Evolutionary conservation across 495 filamentous ascomycete genomes (phyloP), one percentile per base, ranked within the genome.

Genomic region (Darksidea phi): DNA sequence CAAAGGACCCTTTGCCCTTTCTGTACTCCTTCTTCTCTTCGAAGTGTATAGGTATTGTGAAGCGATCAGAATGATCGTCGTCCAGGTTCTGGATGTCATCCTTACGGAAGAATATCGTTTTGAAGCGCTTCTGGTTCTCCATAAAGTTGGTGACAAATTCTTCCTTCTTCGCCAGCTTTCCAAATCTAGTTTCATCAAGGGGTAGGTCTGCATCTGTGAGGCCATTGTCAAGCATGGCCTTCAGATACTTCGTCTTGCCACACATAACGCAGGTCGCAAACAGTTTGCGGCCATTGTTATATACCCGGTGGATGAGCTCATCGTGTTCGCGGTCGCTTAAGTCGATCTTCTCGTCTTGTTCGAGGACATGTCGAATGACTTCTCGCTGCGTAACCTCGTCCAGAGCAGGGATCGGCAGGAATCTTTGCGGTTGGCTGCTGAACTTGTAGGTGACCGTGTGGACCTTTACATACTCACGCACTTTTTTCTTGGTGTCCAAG

Each of bases 1-100:
- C 57, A 36, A 59, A 59, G 1, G 57, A 28, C 46, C 57, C 48
- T 32, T 36, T 59, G 1, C 57, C 57, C 18, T 11, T 11, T 21
- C 45, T 20, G 26, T 59, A 28, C n/a, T 18, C 17, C 4, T 1
- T 15, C 5, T 36, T 34, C 41, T 59, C 57, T 10, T 45, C 24
- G n/a, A 52, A 59, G 6, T 52, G n/a, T 7, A 59, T 53, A n/a
- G 57, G 57, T 10, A 59, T 59, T 28, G 47, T 17, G 38, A 46
- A 28, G 13, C 23, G 5, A 13, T 15, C 41, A 43, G 41, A n/a
- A 13, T n/a, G 5, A 13, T 13, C 41, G 41, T 43, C 41, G 15
- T 43, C 41, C 41, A 43, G 28, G 4, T 32, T 32, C 28, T 32
- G 3, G 28, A 32, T 4, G 3, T 32, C 28, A 10, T 32, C 28